Percentiles rank a stretch among this genome's conserved stretches.
Conservation (phyloP, 129 eudicot genomes). For the Artemisia tridentata region DNA sequence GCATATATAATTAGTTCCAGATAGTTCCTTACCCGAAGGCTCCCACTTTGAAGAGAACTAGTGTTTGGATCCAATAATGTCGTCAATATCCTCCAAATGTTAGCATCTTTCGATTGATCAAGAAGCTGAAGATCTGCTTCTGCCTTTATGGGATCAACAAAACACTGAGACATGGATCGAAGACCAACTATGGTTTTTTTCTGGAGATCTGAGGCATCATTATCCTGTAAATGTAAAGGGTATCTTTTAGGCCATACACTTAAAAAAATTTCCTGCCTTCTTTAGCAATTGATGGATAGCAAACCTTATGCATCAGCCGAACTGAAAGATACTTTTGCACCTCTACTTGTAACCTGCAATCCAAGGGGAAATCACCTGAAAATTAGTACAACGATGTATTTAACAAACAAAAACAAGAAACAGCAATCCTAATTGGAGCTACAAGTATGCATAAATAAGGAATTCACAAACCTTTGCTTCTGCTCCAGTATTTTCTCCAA, state of each 20-base stretch:
- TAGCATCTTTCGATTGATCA: constrained; percentile 82
- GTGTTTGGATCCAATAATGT: constrained; percentile 69
- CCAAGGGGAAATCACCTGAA: constrained; percentile 36
- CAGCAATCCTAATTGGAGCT: constrained; percentile 12
- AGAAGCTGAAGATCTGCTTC: constrained; percentile 78
- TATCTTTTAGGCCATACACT: constrained; percentile 20
- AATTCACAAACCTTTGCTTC: constrained; percentile 72
- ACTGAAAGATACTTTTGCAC: constrained; percentile 81
- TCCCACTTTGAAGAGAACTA: constrained; percentile 52
- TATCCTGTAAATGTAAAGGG: constrained; percentile 51
- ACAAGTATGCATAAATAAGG: constrained; percentile 16
- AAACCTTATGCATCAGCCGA: constrained; percentile 73
- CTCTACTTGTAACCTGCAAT: constrained; percentile 84
- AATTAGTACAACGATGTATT: constrained; percentile 31
- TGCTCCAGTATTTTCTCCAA: constrained; percentile 85
- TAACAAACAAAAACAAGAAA: constrained; percentile 23
- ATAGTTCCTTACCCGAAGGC: constrained; percentile 53
- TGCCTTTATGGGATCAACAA: constrained; percentile 65
- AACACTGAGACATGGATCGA: constrained; percentile 74
- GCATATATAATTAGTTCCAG: not conserved
- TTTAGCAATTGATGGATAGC: constrained; percentile 1
- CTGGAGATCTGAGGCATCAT: constrained; percentile 57
- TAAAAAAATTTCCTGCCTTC: not conserved
- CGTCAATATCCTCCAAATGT: constrained; percentile 72
- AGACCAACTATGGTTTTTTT: constrained; percentile 55